Evolutionary conservation across 164 flowering plant genomes (phyloP).

Genomic region (Saururus chinensis): DNA sequence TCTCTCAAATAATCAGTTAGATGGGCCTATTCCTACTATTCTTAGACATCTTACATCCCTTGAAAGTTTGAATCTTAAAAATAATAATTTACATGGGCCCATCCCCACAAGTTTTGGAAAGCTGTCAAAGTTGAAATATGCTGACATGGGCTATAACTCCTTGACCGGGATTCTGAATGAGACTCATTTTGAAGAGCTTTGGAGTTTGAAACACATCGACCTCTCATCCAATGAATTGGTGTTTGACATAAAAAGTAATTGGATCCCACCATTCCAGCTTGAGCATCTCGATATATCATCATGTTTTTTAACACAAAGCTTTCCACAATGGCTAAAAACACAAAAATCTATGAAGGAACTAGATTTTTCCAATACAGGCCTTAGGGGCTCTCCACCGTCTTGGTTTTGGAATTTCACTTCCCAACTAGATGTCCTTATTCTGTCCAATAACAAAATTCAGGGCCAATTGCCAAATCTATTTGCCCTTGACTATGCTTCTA

Average conservation of each 20-base stretch:
- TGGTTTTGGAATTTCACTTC: slow-evolving; percentile 13
- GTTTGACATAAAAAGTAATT: slow-evolving; percentile 7
- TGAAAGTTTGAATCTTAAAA: too few species aligned
- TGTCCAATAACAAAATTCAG: slow-evolving; percentile 20
- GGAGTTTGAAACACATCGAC: neutral
- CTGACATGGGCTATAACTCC: neutral
- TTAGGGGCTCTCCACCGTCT: slow-evolving; percentile 12
- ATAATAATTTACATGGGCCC: too few species aligned
- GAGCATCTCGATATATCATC: neutral
- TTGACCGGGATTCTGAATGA: neutral
- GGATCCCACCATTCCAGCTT: slow-evolving; percentile 25
- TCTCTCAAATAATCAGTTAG: neutral
- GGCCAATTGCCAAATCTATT: too few species aligned
- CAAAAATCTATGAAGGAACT: slow-evolving; percentile 8
- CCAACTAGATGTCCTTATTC: neutral
- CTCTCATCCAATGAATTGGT: slow-evolving; percentile 2
- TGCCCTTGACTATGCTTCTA: too few species aligned
- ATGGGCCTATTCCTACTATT: too few species aligned
- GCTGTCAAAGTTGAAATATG: too few species aligned
- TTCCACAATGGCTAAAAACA: slow-evolving; percentile 22
- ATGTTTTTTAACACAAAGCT: slow-evolving; percentile 9
- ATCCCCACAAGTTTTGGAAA: too few species aligned
- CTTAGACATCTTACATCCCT: too few species aligned
- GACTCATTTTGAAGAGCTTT: neutral
- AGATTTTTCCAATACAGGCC: slow-evolving; percentile 7